Percentiles rank a stretch among this genome's conserved stretches.
Evolutionary conservation across 2,329 filamentous ascomycete species (phyloP).

Genomic region (Microascus cirrosus): DNA sequence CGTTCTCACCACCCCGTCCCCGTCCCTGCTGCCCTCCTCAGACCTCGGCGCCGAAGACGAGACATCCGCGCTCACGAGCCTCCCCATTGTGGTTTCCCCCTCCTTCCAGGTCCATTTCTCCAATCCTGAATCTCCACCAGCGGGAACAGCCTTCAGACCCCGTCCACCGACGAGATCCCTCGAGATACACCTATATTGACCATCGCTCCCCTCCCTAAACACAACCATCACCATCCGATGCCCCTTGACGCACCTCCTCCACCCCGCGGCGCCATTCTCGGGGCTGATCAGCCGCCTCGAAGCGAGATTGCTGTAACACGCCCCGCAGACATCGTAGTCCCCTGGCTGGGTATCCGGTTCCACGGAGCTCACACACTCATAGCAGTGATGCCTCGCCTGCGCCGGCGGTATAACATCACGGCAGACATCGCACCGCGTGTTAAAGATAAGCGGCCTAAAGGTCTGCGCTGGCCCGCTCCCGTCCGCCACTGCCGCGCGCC

Average conservation of each 20-base stretch:
- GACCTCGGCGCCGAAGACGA: slow-evolving; percentile 26
- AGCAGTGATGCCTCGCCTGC: slow-evolving; percentile 69
- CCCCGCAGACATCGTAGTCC: slow-evolving; percentile 78
- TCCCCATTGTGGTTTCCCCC: slow-evolving; percentile 25
- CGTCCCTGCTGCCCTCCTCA: slow-evolving; percentile 10
- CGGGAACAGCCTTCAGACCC: slow-evolving; percentile 50
- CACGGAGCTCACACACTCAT: slow-evolving; percentile 50
- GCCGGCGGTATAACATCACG: slow-evolving; percentile 58
- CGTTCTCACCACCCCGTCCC: slow-evolving; percentile 10
- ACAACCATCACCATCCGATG: slow-evolving; percentile 78
- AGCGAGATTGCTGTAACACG: slow-evolving; percentile 64
- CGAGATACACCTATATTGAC: slow-evolving; percentile 56
- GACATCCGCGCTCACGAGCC: slow-evolving; percentile 41
- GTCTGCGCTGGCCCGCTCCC: slow-evolving; percentile 33
- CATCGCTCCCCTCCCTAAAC: slow-evolving; percentile 58
- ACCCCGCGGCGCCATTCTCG: slow-evolving; percentile 70
- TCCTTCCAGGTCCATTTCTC: slow-evolving; percentile 43
- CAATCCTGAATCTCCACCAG: slow-evolving; percentile 22
- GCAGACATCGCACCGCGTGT: slow-evolving; percentile 71
- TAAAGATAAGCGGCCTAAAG: slow-evolving; percentile 61
- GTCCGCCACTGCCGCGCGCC: slow-evolving; percentile 34
- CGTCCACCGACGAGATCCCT: slow-evolving; percentile 69
- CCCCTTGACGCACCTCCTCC: slow-evolving; percentile 69
- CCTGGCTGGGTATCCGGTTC: slow-evolving; percentile 39
- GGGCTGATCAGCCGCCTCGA: slow-evolving; percentile 51